phyloP scores from a whole-genome alignment of 2,329 filamentous ascomycete genomes.

The Dryadomyces quercivorus region DNA sequence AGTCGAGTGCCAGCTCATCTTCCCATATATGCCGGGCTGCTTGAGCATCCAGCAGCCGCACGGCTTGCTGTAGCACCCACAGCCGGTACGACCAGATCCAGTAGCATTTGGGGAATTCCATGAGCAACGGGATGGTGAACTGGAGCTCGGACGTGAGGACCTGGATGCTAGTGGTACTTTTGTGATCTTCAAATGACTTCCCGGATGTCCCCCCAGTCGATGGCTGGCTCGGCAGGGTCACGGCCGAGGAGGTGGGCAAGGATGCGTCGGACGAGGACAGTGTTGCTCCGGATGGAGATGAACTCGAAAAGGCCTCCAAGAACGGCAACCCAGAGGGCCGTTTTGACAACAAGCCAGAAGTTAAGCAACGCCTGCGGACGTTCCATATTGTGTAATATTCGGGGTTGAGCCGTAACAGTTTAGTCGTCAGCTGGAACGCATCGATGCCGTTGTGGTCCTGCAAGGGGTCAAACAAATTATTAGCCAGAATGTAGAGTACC shows the following conservation, averaged over 20 bases:
- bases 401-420: slow-evolving; percentile 63
- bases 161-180: slow-evolving; percentile 24
- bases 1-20: slow-evolving; percentile 68
- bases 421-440: slow-evolving; percentile 57
- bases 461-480: slow-evolving; percentile 14
- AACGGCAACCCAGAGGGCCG: slow-evolving; percentile 35
- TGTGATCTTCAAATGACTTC: slow-evolving; percentile 33
- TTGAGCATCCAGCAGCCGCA: slow-evolving; percentile 43
- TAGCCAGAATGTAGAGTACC: not conserved
- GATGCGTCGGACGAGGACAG: slow-evolving; percentile 50
- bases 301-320: slow-evolving; percentile 43
- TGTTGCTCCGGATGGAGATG: slow-evolving; percentile 42
- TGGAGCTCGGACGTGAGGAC: slow-evolving; percentile 61
- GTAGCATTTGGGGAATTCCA: slow-evolving; percentile 90
- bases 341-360: slow-evolving; percentile 44
- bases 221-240: slow-evolving; percentile 33
- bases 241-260: slow-evolving; percentile 31
- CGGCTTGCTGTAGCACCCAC: slow-evolving; percentile 70
- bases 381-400: slow-evolving; percentile 93
- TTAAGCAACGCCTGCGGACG: slow-evolving; percentile 62
- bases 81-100: slow-evolving; percentile 97
- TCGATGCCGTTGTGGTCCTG: slow-evolving; percentile 36
- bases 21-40: slow-evolving; percentile 62
- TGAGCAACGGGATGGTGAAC: slow-evolving; percentile 74
- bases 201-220: slow-evolving; percentile 25